A percentile compares a stretch with the other conserved stretches of the same genome.
These are phyloP conservation scores for Chlorella ohadii DNA, from an alignment of 139 green algal species.

Conservation along the genomic window DNA sequence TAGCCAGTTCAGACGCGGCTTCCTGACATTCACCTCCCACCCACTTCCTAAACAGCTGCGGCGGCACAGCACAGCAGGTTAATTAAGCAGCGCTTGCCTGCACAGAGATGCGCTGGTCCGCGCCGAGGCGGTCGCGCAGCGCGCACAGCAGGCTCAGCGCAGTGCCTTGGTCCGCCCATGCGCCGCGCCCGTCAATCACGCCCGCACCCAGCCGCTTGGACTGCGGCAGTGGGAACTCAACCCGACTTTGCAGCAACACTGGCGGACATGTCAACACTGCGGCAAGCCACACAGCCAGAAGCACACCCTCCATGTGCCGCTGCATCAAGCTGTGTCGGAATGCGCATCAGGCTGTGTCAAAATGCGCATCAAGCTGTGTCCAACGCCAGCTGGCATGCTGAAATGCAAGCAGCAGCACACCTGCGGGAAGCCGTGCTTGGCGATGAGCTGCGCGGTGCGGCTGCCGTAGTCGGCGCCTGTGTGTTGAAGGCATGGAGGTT, in stretches of 20 bases:
- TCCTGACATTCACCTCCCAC: too few relatives aligned
- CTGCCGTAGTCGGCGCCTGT: slow-evolving; percentile 56
- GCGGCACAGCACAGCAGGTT: background rate
- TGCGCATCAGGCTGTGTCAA: too few relatives aligned
- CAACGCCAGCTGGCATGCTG: too few relatives aligned
- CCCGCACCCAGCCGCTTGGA: slow-evolving; percentile 84
- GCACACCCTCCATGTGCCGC: too few relatives aligned
- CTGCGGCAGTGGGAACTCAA: slow-evolving; percentile 33
- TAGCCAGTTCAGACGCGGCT: too few relatives aligned
- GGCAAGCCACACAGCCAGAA: too few relatives aligned
- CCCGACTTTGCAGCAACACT: background rate
- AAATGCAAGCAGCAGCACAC: background rate
- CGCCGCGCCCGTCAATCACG: slow-evolving; percentile 85
- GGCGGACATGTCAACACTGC: too few relatives aligned
- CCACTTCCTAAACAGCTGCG: too few relatives aligned
- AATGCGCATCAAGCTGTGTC: too few relatives aligned
- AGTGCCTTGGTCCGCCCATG: slow-evolving; percentile 76
- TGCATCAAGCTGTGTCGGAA: too few relatives aligned
- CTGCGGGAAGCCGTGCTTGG: slow-evolving; percentile 65
- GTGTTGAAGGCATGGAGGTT: too few relatives aligned
- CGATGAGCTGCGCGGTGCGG: slow-evolving; percentile 69
- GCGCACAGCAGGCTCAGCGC: slow-evolving; percentile 40
- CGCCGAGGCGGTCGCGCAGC: slow-evolving; percentile 53
- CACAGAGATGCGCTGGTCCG: slow-evolving; percentile 27
- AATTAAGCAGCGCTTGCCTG: background rate